Evolutionary conservation across 2,329 filamentous ascomycete genomes (phyloP).

Genomic region (Paecilomyces variotii): DNA sequence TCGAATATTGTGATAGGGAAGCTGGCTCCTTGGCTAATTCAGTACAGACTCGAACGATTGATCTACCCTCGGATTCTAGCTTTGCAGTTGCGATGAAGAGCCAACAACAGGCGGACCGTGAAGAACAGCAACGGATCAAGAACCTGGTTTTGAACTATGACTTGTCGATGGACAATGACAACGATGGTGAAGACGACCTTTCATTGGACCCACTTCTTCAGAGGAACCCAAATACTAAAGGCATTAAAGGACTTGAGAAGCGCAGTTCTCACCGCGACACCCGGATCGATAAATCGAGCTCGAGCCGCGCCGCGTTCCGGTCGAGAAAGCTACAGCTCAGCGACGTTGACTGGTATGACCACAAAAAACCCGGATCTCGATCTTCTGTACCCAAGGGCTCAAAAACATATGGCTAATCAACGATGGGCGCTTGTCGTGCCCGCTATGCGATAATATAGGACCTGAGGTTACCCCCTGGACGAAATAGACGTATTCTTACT

Average conservation of each 20-base stretch:
- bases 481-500: not conserved
- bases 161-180: slow-evolving; percentile 71
- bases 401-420: slow-evolving; percentile 2
- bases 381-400: not conserved
- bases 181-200: slow-evolving; percentile 55
- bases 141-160: slow-evolving; percentile 95
- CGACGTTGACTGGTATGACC: slow-evolving; percentile 89
- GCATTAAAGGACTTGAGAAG: slow-evolving; percentile 32
- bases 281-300: slow-evolving; percentile 48
- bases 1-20: not conserved
- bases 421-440: not conserved
- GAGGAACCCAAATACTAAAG: slow-evolving; percentile 26
- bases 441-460: not conserved
- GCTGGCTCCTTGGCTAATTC: slow-evolving; percentile 8
- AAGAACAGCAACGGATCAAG: slow-evolving; percentile 98
- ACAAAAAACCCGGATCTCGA: slow-evolving; percentile 6
- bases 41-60: slow-evolving; percentile 74
- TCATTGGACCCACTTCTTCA: slow-evolving; percentile 13
- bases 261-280: slow-evolving; percentile 34
- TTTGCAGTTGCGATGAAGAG: slow-evolving; percentile 95
- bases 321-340: slow-evolving; percentile 87
- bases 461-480: not conserved
- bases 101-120: slow-evolving; percentile 88
- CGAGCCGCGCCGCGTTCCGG: slow-evolving; percentile 67
- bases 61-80: slow-evolving; percentile 75